Base-by-base conservation (phyloP, 2,329 filamentous ascomycete species). In the Phialemonium atrogriseum region DNA sequence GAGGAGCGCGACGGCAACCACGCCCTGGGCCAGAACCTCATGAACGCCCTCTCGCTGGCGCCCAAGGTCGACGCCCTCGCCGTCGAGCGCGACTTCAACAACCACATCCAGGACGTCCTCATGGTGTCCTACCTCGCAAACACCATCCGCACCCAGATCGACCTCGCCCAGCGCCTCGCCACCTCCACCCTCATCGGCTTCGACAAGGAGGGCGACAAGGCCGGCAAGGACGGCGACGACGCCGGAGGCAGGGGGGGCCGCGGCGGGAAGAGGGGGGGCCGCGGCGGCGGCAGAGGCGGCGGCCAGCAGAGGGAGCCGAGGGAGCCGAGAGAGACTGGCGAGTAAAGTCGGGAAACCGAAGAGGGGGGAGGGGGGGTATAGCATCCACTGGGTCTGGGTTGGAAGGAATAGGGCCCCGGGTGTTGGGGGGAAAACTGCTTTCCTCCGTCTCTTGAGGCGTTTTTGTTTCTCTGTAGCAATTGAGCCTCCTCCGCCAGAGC, bases 81-180 rank as follows among this genome's bases (percentile, higher is more conserved):
- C 57, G 88, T 98, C 54, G 91, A 98, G 72, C 75, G 82, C 56
- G 88, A 96, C 69, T 98, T 98, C 77, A 98, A 98, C 77, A 94
- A 94, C 70, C 91, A 98, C 68, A 87, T 98, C 61, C 91, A 98
- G 68, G 91, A 98, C 59, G 88, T 98, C 39, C 79, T 98, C 45
- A 88, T 96, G 60, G 88, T 98, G 50, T 94, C 87, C 46, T 98
- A 98, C 69, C 75, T 98, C 44, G 87, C 91, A 58, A 98, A 96
- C 73, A 95, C 87, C 45, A 94, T 96, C 64, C 86, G 89, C 60
- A 96, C 89, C 47, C 91, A 98, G 69, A 95, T 98, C 67, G 91
- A 96, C 54, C 78, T 98, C 37, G 94, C 88, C 44, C 94, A 96
- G 73, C 78, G 89, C 43, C 70, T 98, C 52, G 89, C 89, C 33